Conservation (phyloP, 805 yeast genomes). For the Candida krabiensis region DNA sequence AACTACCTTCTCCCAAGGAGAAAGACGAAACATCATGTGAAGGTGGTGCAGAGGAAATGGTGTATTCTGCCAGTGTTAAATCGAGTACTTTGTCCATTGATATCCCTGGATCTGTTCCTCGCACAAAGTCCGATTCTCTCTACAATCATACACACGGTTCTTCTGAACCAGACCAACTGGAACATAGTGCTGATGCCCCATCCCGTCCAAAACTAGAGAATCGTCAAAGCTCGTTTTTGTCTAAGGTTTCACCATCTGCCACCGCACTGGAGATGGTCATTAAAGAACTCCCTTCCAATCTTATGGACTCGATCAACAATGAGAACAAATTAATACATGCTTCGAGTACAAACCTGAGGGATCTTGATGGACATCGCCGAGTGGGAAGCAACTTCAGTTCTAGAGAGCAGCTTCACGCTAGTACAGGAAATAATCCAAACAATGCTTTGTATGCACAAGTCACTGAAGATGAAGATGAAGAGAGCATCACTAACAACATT, state of each 20-base stretch:
- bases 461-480: slow-evolving; percentile 7
- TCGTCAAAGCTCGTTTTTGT: slow-evolving; percentile 7
- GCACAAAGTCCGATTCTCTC: slow-evolving; percentile 6
- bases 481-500: slow-evolving; percentile 17
- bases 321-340: slow-evolving; percentile 27
- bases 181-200: background rate
- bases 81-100: slow-evolving; percentile 29
- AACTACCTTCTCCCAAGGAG: background rate
- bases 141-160: slow-evolving; percentile 2
- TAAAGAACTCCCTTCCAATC: slow-evolving; percentile 29
- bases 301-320: slow-evolving; percentile 30
- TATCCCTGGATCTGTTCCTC: slow-evolving; percentile 26
- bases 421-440: background rate
- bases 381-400: background rate
- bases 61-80: slow-evolving; percentile 27
- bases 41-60: slow-evolving; percentile 7
- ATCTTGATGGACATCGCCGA: background rate
- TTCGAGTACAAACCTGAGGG: slow-evolving; percentile 11
- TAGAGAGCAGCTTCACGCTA: background rate
- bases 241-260: slow-evolving; percentile 12
- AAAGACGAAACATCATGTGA: slow-evolving; percentile 3
- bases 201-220: slow-evolving; percentile 9
- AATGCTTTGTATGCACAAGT: slow-evolving; percentile 2
- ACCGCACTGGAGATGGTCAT: slow-evolving; percentile 22
- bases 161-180: background rate